These are phyloP conservation scores for Cucurbita maxima DNA, from an alignment of 306 rosid genomes.

Conservation along the genomic window DNA sequence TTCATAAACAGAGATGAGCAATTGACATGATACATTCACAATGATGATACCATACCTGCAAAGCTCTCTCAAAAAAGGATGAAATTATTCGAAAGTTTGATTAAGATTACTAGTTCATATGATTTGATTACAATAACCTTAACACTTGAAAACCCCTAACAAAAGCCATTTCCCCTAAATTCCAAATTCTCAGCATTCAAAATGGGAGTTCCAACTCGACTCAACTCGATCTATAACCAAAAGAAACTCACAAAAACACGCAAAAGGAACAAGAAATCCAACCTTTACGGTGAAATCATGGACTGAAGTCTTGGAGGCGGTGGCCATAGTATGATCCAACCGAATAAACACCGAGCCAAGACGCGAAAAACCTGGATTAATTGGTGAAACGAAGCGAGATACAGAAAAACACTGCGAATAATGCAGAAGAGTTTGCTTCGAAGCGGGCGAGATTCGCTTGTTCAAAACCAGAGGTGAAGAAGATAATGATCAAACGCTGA, in stretches of 20 bases:
- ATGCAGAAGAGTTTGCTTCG: not conserved
- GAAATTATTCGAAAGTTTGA: no score
- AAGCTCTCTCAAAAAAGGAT: not conserved
- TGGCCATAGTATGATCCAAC: conserved; percentile 19
- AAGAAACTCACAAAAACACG: not conserved
- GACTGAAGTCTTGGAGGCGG: conserved; percentile 18
- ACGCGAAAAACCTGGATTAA: not conserved
- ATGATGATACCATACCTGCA: not conserved
- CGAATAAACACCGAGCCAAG: conserved; percentile 1
- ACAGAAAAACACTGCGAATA: not conserved
- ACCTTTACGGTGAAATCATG: conserved; percentile 54
- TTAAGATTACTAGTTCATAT: not conserved
- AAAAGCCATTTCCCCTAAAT: not conserved
- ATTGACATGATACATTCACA: not conserved
- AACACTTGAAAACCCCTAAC: not conserved
- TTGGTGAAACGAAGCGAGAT: not conserved
- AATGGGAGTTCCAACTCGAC: not conserved
- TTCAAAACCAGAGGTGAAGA: conserved; percentile 8
- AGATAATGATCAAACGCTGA: conserved; percentile 7
- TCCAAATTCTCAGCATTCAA: not conserved
- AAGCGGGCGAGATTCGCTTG: not conserved
- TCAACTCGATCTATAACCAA: not conserved
- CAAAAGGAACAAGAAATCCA: not conserved
- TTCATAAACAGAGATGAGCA: not conserved
- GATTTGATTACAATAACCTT: not conserved